Base-by-base conservation (phyloP, 768 basidiomycete species). In the Leccinum aurantiacum region DNA sequence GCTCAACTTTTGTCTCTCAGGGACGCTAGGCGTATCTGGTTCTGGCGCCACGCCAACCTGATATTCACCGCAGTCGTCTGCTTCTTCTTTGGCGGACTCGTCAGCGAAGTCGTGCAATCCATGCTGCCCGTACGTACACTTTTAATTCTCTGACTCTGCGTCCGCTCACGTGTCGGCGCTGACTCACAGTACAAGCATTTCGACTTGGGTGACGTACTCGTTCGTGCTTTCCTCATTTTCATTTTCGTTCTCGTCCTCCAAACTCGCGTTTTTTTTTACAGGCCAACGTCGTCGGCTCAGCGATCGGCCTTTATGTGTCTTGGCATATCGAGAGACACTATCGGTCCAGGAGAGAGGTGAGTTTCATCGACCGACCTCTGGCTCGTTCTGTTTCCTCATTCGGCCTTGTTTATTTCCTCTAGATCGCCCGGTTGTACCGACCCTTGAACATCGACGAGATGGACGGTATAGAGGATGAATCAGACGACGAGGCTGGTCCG, bases 61-160 rank as follows among this genome's bases (percentile, higher is more conserved):
- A 84, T 91, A 51, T 81, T 90, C 68, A 91, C 93, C 2, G 71
- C 73, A 4, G 73, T 90, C 64, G 77, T 85, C 5, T 94, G 92
- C 65, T 84, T 90, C 75, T 82, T 93, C 67, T 84, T 89, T 62
- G 92, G 92, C 11, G 91, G 90, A 1, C 79, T 94, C 56, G 67
- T 93, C 25, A 92, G 89, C 71, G 92, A 94, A 74, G 72, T 93
- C 60, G 88, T 94, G 1, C 91, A 93, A 70, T 86, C 89, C 4
- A 67, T 88, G 68, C 76, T 94, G 55, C 91, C 92, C 56, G 92
- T 85, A 64, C 53, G 79, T 74, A 19, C 74, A 31, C 6, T 13
- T 13, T 4, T 4, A 17, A n/a, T n/a, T 41, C 17, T 44, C 41
- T 10, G 10, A 19, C 17, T n/a, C 38, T 41, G 9, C 35, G 19